Evolutionary conservation across 2,329 filamentous ascomycete genomes (phyloP).

Genomic region (Myrmaecium sp.): DNA sequence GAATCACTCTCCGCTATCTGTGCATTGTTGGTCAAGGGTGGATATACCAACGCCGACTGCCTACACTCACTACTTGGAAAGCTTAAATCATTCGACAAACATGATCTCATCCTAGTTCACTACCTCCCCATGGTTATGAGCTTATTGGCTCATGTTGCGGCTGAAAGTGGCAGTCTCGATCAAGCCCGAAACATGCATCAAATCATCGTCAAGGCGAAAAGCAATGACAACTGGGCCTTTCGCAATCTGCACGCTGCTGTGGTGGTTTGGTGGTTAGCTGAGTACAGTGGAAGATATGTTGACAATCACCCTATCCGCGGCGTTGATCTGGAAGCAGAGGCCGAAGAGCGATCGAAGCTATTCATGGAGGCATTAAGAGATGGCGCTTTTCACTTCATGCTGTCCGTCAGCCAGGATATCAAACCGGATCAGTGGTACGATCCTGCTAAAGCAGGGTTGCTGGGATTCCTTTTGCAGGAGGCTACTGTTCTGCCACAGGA

Average conservation of each 20-base stretch:
- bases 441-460: conserved; percentile 64
- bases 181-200: conserved; percentile 56
- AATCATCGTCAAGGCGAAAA: conserved; percentile 47
- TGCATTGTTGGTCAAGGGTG: conserved; percentile 59
- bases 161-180: conserved; percentile 33
- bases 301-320: conserved; percentile 45
- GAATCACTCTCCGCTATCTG: conserved; percentile 73
- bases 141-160: conserved; percentile 10
- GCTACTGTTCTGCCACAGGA: conserved; percentile 53
- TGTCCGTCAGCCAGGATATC: conserved; percentile 69
- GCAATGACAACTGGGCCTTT: conserved; percentile 54
- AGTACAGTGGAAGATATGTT: conserved; percentile 81
- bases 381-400: conserved; percentile 79
- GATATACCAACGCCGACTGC: conserved; percentile 52
- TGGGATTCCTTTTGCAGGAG: conserved; percentile 69
- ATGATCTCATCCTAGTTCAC: conserved; percentile 62
- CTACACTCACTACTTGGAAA: conserved; percentile 54
- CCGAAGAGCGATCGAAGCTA: conserved; percentile 50
- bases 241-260: conserved; percentile 64
- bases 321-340: conserved; percentile 49
- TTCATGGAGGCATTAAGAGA: conserved; percentile 70
- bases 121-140: conserved; percentile 64
- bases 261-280: conserved; percentile 73
- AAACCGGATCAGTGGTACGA: conserved; percentile 75
- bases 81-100: conserved; percentile 55